These are phyloP conservation scores for Fraxinus ornus DNA, from an alignment of 305 asterid species.

Conservation along the genomic window DNA sequence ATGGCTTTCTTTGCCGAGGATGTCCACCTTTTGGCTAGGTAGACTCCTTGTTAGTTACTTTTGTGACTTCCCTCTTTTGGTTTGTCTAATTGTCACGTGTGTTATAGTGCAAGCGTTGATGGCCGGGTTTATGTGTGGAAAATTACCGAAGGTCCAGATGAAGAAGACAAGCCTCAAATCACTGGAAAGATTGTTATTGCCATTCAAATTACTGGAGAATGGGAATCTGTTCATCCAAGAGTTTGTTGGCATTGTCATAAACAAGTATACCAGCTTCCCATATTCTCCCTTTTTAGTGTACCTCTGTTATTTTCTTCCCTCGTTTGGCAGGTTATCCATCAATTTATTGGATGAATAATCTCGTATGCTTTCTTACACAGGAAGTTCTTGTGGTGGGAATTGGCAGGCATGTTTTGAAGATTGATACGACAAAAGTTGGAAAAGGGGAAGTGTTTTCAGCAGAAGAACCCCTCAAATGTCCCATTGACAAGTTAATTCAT, in stretches of 20 bases:
- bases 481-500: conserved; percentile 68
- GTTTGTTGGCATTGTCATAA: conserved; percentile 95
- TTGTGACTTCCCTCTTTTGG: conserved; percentile 12
- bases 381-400: conserved; percentile 90
- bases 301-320: conserved; percentile 20
- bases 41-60: conserved; percentile 21
- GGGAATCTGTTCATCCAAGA: conserved; percentile 80
- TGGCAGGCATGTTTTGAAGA: conserved; percentile 65
- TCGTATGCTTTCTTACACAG: conserved; percentile 43
- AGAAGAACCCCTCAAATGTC: conserved; percentile 74
- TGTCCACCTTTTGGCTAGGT: conserved; percentile 93
- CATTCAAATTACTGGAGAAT: conserved; percentile 74
- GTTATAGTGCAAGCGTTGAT: conserved; percentile 79
- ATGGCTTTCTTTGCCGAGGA: conserved; percentile 98
- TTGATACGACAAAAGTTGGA: conserved; percentile 84
- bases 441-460: conserved; percentile 70
- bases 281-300: not conserved
- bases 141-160: conserved; percentile 81
- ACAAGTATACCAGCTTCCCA: conserved; percentile 48
- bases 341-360: conserved; percentile 16
- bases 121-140: conserved; percentile 91
- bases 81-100: conserved; percentile 12
- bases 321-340: conserved; percentile 37
- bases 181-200: conserved; percentile 68
- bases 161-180: conserved; percentile 83